phyloP scores from a whole-genome alignment of 2,329 filamentous ascomycete genomes.

The Pestalotiopsis sp. region DNA sequence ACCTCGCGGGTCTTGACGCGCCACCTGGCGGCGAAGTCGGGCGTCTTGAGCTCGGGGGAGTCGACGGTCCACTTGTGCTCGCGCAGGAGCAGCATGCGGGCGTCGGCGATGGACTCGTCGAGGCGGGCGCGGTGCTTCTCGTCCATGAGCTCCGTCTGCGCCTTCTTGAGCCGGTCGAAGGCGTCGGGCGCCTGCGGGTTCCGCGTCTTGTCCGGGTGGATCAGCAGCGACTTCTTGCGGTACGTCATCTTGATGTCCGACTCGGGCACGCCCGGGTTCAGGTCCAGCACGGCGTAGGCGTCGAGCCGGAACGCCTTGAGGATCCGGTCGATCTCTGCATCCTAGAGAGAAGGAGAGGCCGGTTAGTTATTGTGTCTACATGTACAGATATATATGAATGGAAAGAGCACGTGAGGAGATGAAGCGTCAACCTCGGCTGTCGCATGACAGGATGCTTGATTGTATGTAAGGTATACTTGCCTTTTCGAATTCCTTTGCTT shows the following conservation, averaged over 20 bases:
- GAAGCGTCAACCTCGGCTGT: not conserved
- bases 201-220: constrained; percentile 96
- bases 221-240: constrained; percentile 96
- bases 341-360: constrained; percentile 52
- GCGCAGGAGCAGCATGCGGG: constrained; percentile 90
- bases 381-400: not conserved
- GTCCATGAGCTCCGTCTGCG: constrained; percentile 87
- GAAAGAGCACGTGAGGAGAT: not conserved
- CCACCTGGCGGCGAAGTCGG: constrained; percentile 84
- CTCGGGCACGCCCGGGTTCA: constrained; percentile 92
- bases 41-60: constrained; percentile 81
- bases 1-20: constrained; percentile 87
- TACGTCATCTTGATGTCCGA: constrained; percentile 95
- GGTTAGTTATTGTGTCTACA: not conserved
- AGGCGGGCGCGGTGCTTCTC: constrained; percentile 86
- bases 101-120: constrained; percentile 95
- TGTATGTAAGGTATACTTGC: constrained; percentile 43
- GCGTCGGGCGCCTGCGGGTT: constrained; percentile 91
- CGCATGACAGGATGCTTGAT: not conserved
- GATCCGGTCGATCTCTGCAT: constrained; percentile 94
- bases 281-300: constrained; percentile 88
- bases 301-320: constrained; percentile 81
- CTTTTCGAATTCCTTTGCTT: constrained; percentile 91
- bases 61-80: constrained; percentile 93
- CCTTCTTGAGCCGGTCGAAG: constrained; percentile 95